phyloP scores from a whole-genome alignment of 2,329 filamentous ascomycete genomes.

The Aspergillus eucalypticola region DNA sequence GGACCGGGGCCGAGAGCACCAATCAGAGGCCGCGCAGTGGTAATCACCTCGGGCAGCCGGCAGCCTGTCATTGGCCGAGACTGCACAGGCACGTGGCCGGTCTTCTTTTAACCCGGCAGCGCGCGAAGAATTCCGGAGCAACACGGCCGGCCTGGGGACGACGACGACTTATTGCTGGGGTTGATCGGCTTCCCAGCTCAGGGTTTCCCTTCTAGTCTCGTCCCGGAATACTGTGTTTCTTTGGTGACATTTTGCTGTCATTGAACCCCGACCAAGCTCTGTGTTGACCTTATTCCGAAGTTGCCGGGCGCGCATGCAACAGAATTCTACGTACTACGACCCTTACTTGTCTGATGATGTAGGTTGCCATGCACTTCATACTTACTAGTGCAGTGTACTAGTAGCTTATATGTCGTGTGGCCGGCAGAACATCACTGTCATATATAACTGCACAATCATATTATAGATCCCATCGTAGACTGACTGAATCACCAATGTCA shows the following conservation, averaged over 20 bases:
- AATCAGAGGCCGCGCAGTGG: slow-evolving; percentile 36
- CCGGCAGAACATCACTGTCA: background rate
- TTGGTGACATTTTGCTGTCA: background rate
- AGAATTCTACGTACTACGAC: no score
- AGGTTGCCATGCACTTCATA: background rate
- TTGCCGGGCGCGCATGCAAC: background rate
- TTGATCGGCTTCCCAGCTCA: background rate
- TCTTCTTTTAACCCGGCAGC: slow-evolving; percentile 29
- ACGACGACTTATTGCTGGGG: background rate
- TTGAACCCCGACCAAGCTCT: background rate
- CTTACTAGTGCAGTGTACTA: background rate
- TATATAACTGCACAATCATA: slow-evolving; percentile 1
- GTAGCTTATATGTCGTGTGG: background rate
- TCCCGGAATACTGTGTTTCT: background rate
- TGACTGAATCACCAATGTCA: slow-evolving; percentile 27
- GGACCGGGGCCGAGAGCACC: slow-evolving; percentile 32
- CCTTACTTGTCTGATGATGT: background rate
- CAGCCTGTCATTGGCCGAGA: slow-evolving; percentile 31
- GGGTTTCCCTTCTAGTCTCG: background rate
- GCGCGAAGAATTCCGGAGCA: slow-evolving; percentile 27
- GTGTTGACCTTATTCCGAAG: background rate
- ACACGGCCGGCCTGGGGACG: slow-evolving; percentile 11
- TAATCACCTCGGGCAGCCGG: slow-evolving; percentile 40
- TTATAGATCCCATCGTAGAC: slow-evolving; percentile 20
- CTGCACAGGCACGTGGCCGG: slow-evolving; percentile 30